Conservation (phyloP, 1,284 basidiomycete species). For the Apiotrichum siamense region DNA sequence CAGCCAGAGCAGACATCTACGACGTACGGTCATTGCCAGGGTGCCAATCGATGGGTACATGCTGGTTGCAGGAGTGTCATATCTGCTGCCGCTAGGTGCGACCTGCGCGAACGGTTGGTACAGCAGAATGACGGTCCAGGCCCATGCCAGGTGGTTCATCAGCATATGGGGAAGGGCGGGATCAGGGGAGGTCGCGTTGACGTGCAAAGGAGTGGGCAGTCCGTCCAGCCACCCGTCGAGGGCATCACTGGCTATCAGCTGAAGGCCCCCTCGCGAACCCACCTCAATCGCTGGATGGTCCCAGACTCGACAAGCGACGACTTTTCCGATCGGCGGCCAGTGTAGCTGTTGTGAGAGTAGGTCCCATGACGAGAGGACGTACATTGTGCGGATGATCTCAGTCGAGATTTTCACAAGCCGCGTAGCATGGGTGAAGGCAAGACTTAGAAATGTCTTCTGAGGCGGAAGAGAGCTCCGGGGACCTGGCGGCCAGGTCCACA, state of each 20-base stretch:
- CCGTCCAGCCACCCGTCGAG: conserved; percentile 59
- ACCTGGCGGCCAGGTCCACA: conserved; percentile 19
- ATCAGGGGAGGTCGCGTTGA: conserved; percentile 51
- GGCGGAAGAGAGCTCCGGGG: conserved; percentile 1
- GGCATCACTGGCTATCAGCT: conserved; percentile 20
- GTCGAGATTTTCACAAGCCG: conserved; percentile 4
- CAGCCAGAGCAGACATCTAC: not conserved
- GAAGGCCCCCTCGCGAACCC: too few species aligned
- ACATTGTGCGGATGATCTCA: conserved; percentile 7
- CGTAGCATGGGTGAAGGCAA: conserved; percentile 9
- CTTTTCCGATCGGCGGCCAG: conserved; percentile 1
- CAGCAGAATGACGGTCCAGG: conserved; percentile 61
- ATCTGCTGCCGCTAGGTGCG: too few species aligned
- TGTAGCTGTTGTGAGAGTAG: not conserved
- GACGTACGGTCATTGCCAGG: conserved; percentile 7
- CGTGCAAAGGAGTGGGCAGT: conserved; percentile 51
- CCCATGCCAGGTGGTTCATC: conserved; percentile 59
- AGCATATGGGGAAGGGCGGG: conserved; percentile 58
- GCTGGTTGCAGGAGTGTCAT: not conserved
- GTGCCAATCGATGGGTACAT: conserved; percentile 3
- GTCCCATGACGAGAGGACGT: not conserved
- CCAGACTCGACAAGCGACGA: conserved; percentile 7
- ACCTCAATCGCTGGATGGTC: conserved; percentile 1
- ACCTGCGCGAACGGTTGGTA: conserved; percentile 54
- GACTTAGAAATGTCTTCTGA: conserved; percentile 6